These are phyloP conservation scores for Ceratocystis lukuohia DNA, from an alignment of 2,329 filamentous ascomycete genomes.

Conservation along the genomic window DNA sequence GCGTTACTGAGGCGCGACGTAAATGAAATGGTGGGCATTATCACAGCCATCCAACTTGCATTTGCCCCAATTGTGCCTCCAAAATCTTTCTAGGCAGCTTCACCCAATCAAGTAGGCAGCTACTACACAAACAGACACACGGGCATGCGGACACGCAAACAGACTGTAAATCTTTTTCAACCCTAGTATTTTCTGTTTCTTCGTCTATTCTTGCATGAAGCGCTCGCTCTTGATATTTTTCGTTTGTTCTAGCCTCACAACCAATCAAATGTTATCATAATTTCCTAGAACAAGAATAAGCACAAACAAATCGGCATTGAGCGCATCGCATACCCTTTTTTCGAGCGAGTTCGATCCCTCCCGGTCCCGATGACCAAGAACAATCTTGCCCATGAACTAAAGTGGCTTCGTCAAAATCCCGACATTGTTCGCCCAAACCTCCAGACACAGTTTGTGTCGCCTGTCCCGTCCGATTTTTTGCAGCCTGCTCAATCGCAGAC, in stretches of 20 bases:
- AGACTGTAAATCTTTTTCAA: background rate
- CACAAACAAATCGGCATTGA: background rate
- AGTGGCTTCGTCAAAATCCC: conserved; percentile 42
- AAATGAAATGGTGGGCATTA: background rate
- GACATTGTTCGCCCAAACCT: conserved; percentile 30
- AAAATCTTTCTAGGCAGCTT: conserved; percentile 3
- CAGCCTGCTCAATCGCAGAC: conserved; percentile 14
- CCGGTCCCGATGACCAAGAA: conserved; percentile 46
- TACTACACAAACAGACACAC: background rate
- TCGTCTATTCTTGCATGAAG: background rate
- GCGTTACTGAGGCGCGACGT: background rate
- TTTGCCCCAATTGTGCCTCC: background rate
- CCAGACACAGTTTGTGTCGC: conserved; percentile 28
- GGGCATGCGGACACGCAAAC: background rate
- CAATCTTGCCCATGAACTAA: conserved; percentile 44
- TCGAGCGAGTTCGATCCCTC: background rate
- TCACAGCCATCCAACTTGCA: background rate
- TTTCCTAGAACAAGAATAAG: background rate
- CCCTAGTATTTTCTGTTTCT: background rate
- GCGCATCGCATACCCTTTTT: background rate
- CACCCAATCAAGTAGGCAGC: background rate
- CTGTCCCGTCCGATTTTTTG: conserved; percentile 22
- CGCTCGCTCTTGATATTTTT: background rate
- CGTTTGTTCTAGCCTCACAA: background rate
- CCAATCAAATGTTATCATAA: background rate